Base-by-base conservation (phyloP, 176 grass and related monocot genomes). In the Saccharum spontaneum region DNA sequence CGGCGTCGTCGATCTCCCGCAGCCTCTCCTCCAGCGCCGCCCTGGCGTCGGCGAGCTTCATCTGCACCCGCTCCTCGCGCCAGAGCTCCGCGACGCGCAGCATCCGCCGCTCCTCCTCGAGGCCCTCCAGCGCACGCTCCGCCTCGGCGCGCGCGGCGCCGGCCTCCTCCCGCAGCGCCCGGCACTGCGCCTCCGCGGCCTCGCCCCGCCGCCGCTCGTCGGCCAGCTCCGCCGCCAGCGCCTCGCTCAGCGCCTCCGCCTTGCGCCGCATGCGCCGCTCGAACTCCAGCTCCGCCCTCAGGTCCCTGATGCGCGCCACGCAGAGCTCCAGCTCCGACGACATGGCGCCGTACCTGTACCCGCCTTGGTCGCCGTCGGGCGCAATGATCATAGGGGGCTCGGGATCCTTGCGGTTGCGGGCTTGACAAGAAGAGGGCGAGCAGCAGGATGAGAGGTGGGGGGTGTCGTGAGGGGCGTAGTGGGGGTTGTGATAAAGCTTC, bases 41-140 rank as follows among this genome's bases (percentile, higher is more conserved):
- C 82, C 68, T 82, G 2, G 93, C 96, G 76, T 98, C 93, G 6
- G 83, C 80, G 63, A 98, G 89, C 93, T 98, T 98, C 62, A 94
- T 89, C 18, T 93, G 91, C 43, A 94, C 91, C 4, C 93, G 68
- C 89, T 98, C 96, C 84, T 98, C 93, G 72, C 95, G 81, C 91
- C 93, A 98, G 36, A 93, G 75, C 80, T 95, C 95, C 0, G 95
- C 91, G 72, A 95, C 84, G 59, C 78, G 80, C 23, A 98, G 76
- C 89, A 87, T 98, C 84, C 83, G 82, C 7, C 95, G 78, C 87
- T 95, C 95, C 81, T 95, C 93, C 39, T 98, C 89, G 34, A 91
- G 48, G 22, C 80, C 88, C 40, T 40, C 69, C 43, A 74, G 0
- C 6, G 73, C 83, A 15, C 37, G 73, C 14, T 73, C 78, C 67